phyloP scores from a whole-genome alignment of 2,329 filamentous ascomycete genomes.

The Hypoxylon sp. region DNA sequence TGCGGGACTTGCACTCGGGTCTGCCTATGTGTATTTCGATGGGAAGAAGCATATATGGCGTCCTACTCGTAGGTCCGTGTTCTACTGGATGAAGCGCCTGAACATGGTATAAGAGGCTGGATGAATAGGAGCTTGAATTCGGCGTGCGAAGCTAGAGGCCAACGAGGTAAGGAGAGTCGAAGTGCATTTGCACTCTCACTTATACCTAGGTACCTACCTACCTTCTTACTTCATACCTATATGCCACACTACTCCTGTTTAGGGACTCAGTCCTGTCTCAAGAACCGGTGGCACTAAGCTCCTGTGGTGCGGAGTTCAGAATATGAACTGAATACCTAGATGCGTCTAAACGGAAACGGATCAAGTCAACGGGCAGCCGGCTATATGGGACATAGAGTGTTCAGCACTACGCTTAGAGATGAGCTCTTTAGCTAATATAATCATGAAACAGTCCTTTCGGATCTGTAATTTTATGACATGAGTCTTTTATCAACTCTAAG shows the following conservation, averaged over 20 bases:
- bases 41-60: conserved; percentile 45
- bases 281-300: neutral
- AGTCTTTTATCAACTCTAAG: neutral
- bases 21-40: conserved; percentile 44
- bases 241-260: neutral
- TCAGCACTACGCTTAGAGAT: neutral
- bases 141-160: neutral
- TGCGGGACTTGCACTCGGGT: conserved; percentile 43
- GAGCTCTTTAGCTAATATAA: neutral
- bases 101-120: conserved; percentile 33
- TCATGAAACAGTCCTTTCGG: neutral
- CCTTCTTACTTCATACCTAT: neutral
- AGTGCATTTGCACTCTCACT: neutral
- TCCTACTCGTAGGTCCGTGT: conserved; percentile 42
- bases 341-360: neutral
- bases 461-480: neutral
- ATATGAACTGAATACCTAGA: neutral
- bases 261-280: too few relatives aligned
- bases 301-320: neutral
- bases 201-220: neutral
- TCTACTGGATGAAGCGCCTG: conserved; percentile 43
- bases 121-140: neutral
- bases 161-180: neutral
- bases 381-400: neutral
- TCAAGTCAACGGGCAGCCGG: neutral